phyloP scores from a whole-genome alignment of 352 stramenopile genomes.

The Globisporangium recalcitrans region DNA sequence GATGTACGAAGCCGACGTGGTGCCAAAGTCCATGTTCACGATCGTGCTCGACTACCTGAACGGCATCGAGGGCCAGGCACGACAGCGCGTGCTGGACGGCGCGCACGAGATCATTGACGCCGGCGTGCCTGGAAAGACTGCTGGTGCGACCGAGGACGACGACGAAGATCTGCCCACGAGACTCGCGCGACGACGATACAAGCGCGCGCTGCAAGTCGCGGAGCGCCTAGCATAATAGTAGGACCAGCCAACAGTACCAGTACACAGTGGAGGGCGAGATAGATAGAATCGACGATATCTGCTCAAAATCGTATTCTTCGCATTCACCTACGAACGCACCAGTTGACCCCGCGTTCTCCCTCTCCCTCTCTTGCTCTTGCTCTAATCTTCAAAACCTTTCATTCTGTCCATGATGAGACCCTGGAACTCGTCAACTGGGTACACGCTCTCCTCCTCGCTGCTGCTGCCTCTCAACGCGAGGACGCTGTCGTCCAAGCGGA shows the following conservation, averaged over 20 bases:
- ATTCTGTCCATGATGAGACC: conserved; percentile 34
- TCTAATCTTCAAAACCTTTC: conserved; percentile 6
- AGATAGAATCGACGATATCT: not conserved
- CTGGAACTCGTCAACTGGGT: conserved; percentile 33
- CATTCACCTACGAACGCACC: not conserved
- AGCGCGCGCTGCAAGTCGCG: conserved; percentile 70
- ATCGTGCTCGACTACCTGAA: conserved; percentile 69
- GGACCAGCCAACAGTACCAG: conserved; percentile 16
- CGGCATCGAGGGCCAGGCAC: conserved; percentile 60
- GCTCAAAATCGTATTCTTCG: not conserved
- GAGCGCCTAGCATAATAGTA: conserved; percentile 40
- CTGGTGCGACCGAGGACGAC: conserved; percentile 36
- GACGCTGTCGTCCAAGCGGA: conserved; percentile 42
- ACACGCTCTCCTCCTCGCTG: conserved; percentile 16
- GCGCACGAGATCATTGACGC: conserved; percentile 70
- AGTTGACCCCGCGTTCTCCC: not conserved
- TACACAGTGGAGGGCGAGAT: not conserved
- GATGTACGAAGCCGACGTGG: conserved; percentile 81
- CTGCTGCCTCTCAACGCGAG: conserved; percentile 21
- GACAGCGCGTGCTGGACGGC: conserved; percentile 63
- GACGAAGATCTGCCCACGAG: conserved; percentile 52
- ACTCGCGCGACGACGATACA: conserved; percentile 67
- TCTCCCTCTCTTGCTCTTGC: not conserved
- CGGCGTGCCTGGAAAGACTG: conserved; percentile 43
- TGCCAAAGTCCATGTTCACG: conserved; percentile 76